Evolutionary conservation across 1,139 yeast species (phyloP).

Genomic region (Magnusiomyces tetraspermus): DNA sequence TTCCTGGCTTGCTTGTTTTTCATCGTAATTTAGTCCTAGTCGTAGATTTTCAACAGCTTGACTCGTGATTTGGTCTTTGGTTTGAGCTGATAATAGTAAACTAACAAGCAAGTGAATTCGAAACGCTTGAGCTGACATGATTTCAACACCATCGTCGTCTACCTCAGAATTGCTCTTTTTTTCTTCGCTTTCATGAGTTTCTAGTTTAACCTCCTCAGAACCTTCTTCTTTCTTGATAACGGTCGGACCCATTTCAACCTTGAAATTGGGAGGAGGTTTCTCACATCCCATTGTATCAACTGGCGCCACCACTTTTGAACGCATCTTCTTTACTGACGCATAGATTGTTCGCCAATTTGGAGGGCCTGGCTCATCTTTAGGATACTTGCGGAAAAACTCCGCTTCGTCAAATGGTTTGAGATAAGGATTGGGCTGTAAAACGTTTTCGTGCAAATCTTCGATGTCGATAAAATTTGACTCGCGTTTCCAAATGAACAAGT

Average conservation of each 20-base stretch:
- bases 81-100: constrained; percentile 83
- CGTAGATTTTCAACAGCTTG: constrained; percentile 61
- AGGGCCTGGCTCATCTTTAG: constrained; percentile 6
- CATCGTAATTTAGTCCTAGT: constrained; percentile 21
- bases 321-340: constrained; percentile 53
- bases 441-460: background rate
- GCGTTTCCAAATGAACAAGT: background rate
- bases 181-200: too few relatives aligned
- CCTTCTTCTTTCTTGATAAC: constrained; percentile 25
- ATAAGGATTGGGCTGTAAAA: background rate
- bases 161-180: background rate
- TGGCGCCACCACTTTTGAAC: constrained; percentile 57
- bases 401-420: constrained; percentile 9
- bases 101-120: constrained; percentile 71
- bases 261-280: constrained; percentile 43
- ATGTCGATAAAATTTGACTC: background rate
- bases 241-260: constrained; percentile 12
- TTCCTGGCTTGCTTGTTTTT: background rate
- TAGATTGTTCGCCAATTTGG: constrained; percentile 41
- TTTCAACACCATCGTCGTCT: background rate
- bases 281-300: constrained; percentile 90
- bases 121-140: constrained; percentile 33
- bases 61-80: constrained; percentile 79
- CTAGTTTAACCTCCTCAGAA: constrained; percentile 21
- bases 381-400: constrained; percentile 6